A percentile compares a stretch with the other conserved stretches of the same genome.
These are phyloP conservation scores for Aureobasidium sp. DNA, from an alignment of 2,329 filamentous ascomycete genomes.

Conservation along the genomic window DNA sequence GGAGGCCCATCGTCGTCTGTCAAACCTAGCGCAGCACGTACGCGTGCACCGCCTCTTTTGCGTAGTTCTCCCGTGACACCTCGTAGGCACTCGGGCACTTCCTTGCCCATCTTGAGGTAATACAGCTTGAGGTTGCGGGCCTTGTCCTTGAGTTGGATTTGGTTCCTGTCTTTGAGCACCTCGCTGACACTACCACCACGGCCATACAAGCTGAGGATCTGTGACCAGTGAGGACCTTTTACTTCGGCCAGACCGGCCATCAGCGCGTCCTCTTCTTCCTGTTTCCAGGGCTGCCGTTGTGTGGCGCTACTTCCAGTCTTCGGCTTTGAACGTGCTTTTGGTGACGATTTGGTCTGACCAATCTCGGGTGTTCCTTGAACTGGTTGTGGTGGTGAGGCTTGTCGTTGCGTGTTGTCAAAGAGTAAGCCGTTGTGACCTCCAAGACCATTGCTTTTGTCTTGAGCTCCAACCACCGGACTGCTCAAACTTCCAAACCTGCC, in stretches of 20 bases:
- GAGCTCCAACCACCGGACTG: background rate
- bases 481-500: background rate
- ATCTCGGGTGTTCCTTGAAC: slow-evolving; percentile 19
- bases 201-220: slow-evolving; percentile 80
- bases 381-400: slow-evolving; percentile 18
- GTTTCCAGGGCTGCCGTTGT: slow-evolving; percentile 68
- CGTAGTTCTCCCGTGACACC: slow-evolving; percentile 86
- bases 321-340: slow-evolving; percentile 45
- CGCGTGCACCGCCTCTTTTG: slow-evolving; percentile 45
- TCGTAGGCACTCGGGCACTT: slow-evolving; percentile 81
- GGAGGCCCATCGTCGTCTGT: slow-evolving; percentile 16
- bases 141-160: slow-evolving; percentile 90
- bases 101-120: slow-evolving; percentile 84
- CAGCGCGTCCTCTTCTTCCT: slow-evolving; percentile 81
- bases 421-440: background rate
- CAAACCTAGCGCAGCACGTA: slow-evolving; percentile 27
- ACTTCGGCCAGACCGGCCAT: slow-evolving; percentile 85
- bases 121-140: slow-evolving; percentile 84
- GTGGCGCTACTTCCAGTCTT: slow-evolving; percentile 8
- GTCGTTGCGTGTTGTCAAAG: slow-evolving; percentile 1
- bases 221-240: slow-evolving; percentile 87
- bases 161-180: slow-evolving; percentile 78
- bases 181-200: slow-evolving; percentile 72
- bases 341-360: background rate
- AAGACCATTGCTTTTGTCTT: background rate